Evolutionary conservation across 768 basidiomycete genomes (phyloP).

Genomic region (Strobilomyces echinocephalus): DNA sequence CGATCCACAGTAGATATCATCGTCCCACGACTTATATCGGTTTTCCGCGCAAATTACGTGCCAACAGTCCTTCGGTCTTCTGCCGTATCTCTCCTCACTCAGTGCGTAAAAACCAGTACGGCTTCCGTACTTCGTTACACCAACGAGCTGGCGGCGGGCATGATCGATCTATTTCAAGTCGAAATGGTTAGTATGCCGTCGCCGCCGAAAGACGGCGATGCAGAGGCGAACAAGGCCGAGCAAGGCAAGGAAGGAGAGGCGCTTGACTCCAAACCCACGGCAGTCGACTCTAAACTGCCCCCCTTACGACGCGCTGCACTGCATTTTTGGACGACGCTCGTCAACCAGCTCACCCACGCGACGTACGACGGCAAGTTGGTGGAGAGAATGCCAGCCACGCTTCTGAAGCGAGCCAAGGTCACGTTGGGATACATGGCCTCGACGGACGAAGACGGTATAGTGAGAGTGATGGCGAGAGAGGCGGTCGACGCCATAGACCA

Average conservation of each 20-base stretch:
- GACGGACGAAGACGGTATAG: constrained; percentile 69
- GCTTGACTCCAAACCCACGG: constrained; percentile 56
- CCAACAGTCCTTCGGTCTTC: constrained; percentile 75
- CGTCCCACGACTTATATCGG: constrained; percentile 63
- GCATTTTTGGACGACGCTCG: constrained; percentile 69
- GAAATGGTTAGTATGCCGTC: constrained; percentile 40
- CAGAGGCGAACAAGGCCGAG: constrained; percentile 1
- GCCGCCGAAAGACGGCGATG: constrained; percentile 16
- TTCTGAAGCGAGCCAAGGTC: constrained; percentile 48
- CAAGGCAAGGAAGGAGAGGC: constrained; percentile 7
- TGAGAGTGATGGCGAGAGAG: constrained; percentile 74
- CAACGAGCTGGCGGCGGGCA: constrained; percentile 56
- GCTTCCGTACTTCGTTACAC: constrained; percentile 61
- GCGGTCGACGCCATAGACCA: constrained; percentile 50
- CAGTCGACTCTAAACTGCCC: constrained; percentile 60
- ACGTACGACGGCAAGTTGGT: constrained; percentile 38
- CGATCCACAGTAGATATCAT: constrained; percentile 58
- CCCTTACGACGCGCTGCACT: constrained; percentile 80
- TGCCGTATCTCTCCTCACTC: constrained; percentile 65
- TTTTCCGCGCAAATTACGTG: constrained; percentile 53
- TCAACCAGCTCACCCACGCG: constrained; percentile 55
- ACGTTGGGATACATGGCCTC: constrained; percentile 66
- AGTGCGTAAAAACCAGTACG: constrained; percentile 61
- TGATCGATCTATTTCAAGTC: constrained; percentile 73
- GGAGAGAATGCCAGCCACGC: constrained; percentile 21